Evolutionary conservation across 495 filamentous ascomycete species (phyloP).

Genomic region (Xylaria cubensis): DNA sequence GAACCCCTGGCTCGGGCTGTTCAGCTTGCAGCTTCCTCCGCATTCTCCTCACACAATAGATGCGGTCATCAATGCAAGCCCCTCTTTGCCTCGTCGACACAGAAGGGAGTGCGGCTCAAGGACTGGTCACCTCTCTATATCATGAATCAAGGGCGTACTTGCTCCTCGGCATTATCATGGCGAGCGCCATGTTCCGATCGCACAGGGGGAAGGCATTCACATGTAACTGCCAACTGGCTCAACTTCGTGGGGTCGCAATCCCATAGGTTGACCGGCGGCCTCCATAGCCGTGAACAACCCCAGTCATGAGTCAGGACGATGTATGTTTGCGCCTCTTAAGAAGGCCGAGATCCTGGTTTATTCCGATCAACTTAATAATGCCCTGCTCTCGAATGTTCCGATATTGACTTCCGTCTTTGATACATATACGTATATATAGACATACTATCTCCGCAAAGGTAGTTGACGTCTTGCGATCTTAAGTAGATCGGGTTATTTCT

Average conservation of each 20-base stretch:
- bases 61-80: conserved; percentile 17
- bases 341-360: conserved; percentile 1
- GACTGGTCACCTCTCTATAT: conserved; percentile 6
- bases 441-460: background rate
- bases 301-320: background rate
- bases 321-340: conserved; percentile 1
- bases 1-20: conserved; percentile 22
- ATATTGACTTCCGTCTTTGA: background rate
- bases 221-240: conserved; percentile 3
- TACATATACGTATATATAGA: background rate
- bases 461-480: conserved; percentile 3
- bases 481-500: background rate
- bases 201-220: conserved; percentile 1
- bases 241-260: conserved; percentile 8
- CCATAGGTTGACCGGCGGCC: conserved; percentile 4
- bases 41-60: conserved; percentile 16
- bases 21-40: conserved; percentile 24
- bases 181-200: conserved; percentile 22
- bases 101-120: conserved; percentile 7
- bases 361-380: background rate
- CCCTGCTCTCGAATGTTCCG: background rate
- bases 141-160: background rate
- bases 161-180: conserved; percentile 3
- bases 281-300: background rate
- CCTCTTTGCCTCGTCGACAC: conserved; percentile 16